Base-by-base conservation (phyloP, 371 early-diverging fungal species). In the Mucor velutinosus region DNA sequence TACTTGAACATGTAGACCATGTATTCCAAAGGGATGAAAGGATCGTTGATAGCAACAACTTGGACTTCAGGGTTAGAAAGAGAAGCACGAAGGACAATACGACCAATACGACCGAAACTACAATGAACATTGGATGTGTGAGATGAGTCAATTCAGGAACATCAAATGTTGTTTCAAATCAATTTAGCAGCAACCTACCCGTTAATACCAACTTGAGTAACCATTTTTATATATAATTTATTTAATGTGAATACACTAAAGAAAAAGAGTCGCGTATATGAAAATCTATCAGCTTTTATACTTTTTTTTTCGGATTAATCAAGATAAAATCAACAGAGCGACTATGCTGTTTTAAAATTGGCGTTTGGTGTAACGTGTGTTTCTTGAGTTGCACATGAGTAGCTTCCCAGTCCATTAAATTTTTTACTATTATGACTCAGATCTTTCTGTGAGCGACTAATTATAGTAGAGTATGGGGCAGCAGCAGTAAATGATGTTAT, bases 31-130 rank as follows among this genome's bases (percentile, higher is more conserved):
- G 93, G 92, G 72, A 98, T 93, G 92, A 97, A 96, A 60, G 99
- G 99, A 83, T 99, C 99, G 86, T 99, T 99, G 87, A 99, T 89
- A 66, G 97, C 90, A 32, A 95, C 93, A 55, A 99, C 97, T 70
- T 93, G 79, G 62, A 97, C 91, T 12, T 87, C 80, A 29, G 80
- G 74, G 81, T 92, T 81, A 32, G 60, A 25, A 37, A 95, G 87
- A 57, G 97, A 84, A 60, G 95, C 93, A 74, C 97, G 95, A 80
- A 98, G 88, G 47, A 99, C 98, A 72, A 98, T 90, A 83, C 99
- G 99, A 71, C 99, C 99, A 74, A 99, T 99, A 82, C 99, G 94
- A 78, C 96, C 96, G 82, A 97, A 95, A 65, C 97, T 60, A 58
- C 10, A 39, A 33, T 33, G 8, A 33, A 33, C 33, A 33, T 33